Percentiles rank a stretch among this genome's conserved stretches.
Conservation (phyloP, 1,139 yeast species). For the Pichia sp. region DNA sequence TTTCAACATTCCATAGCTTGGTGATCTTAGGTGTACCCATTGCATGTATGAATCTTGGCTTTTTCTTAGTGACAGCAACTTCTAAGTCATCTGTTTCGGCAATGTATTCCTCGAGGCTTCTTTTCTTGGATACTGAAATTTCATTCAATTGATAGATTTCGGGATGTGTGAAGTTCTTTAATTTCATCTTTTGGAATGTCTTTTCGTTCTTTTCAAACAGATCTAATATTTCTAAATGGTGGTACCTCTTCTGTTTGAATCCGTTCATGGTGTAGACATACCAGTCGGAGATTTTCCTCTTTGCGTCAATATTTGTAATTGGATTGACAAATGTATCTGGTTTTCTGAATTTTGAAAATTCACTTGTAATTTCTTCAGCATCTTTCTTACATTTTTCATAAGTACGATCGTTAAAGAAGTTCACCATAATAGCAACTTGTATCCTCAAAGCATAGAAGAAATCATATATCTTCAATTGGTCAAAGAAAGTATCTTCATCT, state of each 20-base stretch:
- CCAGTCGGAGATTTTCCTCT: constrained; percentile 5
- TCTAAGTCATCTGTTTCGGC: constrained; percentile 1
- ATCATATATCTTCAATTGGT: constrained; percentile 19
- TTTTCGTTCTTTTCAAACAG: constrained; percentile 22
- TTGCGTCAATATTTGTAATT: constrained; percentile 3
- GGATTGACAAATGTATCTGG: constrained; percentile 10
- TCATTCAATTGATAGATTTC: constrained; percentile 13
- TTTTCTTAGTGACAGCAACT: constrained; percentile 11
- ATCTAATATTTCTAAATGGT: constrained; percentile 12
- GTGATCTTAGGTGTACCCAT: constrained; percentile 31
- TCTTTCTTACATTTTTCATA: constrained; percentile 21
- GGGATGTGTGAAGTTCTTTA: constrained; percentile 29
- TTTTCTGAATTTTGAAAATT: constrained; percentile 16
- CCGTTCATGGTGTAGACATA: neutral
- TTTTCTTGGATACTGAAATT: constrained; percentile 21
- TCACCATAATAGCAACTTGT: constrained; percentile 25
- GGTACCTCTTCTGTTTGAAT: constrained; percentile 6
- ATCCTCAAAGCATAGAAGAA: constrained; percentile 21
- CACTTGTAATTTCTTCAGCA: constrained; percentile 17
- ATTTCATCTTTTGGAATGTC: constrained; percentile 29
- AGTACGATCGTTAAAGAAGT: constrained; percentile 20
- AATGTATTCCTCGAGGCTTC: constrained; percentile 25
- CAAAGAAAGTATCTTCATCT: constrained; percentile 22
- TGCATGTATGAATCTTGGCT: constrained; percentile 21
- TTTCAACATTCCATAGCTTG: constrained; percentile 24